These are phyloP conservation scores for Euphrasia arctica DNA, from an alignment of 305 asterid species.

Conservation along the genomic window DNA sequence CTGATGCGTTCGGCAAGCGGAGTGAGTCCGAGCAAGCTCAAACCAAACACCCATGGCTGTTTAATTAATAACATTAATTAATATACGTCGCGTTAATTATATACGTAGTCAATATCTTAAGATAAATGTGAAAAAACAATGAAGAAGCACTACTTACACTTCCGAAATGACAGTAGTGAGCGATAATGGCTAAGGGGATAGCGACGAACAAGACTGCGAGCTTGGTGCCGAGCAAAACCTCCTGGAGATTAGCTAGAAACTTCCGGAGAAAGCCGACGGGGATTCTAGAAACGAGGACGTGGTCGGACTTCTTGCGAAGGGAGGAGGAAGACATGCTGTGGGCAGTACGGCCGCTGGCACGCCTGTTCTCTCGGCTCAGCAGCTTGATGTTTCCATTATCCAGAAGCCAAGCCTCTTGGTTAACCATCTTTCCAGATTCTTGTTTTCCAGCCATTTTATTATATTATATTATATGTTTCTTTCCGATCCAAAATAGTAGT, in stretches of 20 bases:
- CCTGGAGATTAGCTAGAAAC: slow-evolving; percentile 60
- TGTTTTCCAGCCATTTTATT: slow-evolving; percentile 19
- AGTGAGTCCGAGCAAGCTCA: slow-evolving; percentile 84
- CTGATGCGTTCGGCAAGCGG: slow-evolving; percentile 94
- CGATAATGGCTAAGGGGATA: slow-evolving; percentile 68
- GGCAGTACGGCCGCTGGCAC: slow-evolving; percentile 60
- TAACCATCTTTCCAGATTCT: slow-evolving; percentile 10
- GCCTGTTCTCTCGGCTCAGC: slow-evolving; percentile 49
- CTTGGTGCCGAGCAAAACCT: slow-evolving; percentile 74
- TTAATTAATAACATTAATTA: not conserved
- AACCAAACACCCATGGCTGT: slow-evolving; percentile 84
- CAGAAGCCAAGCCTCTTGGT: slow-evolving; percentile 40
- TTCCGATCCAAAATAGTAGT: not conserved
- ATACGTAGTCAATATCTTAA: no score
- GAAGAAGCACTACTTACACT: slow-evolving; percentile 36
- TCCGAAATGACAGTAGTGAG: slow-evolving; percentile 43
- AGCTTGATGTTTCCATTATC: slow-evolving; percentile 61
- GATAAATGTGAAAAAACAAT: not conserved
- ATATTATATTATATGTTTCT: not conserved
- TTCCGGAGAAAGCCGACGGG: slow-evolving; percentile 39
- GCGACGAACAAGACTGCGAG: slow-evolving; percentile 68
- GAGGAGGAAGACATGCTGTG: slow-evolving; percentile 88
- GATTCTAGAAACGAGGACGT: slow-evolving; percentile 48
- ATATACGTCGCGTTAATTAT: no score
- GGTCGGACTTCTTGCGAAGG: slow-evolving; percentile 75